Evolutionary conservation across 2,329 filamentous ascomycete genomes (phyloP).

Genomic region (Verruconis gallopava): DNA sequence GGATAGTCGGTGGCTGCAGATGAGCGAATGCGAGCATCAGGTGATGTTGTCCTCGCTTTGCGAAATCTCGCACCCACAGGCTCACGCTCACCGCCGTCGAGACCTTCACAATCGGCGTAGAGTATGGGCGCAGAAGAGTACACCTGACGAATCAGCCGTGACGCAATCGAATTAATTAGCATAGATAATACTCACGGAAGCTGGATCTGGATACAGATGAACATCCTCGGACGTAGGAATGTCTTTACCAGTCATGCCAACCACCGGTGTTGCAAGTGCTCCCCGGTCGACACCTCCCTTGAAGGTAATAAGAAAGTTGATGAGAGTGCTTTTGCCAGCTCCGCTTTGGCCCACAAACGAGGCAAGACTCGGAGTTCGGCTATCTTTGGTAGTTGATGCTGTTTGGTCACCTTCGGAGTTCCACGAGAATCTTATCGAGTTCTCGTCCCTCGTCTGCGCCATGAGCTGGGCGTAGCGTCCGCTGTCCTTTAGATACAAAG

Average conservation of each 20-base stretch:
- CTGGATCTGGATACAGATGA: slow-evolving; percentile 39
- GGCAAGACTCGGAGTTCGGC: slow-evolving; percentile 25
- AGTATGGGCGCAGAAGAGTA: slow-evolving; percentile 29
- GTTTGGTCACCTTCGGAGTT: slow-evolving; percentile 1
- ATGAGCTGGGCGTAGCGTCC: slow-evolving; percentile 32
- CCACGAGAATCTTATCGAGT: neutral
- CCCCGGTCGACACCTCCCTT: neutral
- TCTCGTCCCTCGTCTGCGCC: slow-evolving; percentile 11
- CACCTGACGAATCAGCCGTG: neutral
- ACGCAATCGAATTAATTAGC: neutral
- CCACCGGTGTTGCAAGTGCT: slow-evolving; percentile 31
- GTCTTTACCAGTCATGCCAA: slow-evolving; percentile 28
- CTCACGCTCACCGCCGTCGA: slow-evolving; percentile 35
- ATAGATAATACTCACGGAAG: slow-evolving; percentile 19
- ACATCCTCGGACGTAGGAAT: slow-evolving; percentile 39
- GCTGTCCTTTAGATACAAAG: slow-evolving; percentile 26
- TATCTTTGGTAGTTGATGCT: slow-evolving; percentile 12
- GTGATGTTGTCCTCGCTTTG: neutral
- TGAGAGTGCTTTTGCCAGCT: slow-evolving; percentile 38
- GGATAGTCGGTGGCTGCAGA: neutral
- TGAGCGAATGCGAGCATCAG: neutral
- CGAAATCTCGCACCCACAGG: slow-evolving; percentile 17
- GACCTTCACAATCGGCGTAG: slow-evolving; percentile 40
- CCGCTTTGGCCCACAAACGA: slow-evolving; percentile 35
- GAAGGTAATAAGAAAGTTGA: slow-evolving; percentile 32